These are phyloP conservation scores for Solanum hybrid DNA, from an alignment of 305 asterid species.

Conservation along the genomic window DNA sequence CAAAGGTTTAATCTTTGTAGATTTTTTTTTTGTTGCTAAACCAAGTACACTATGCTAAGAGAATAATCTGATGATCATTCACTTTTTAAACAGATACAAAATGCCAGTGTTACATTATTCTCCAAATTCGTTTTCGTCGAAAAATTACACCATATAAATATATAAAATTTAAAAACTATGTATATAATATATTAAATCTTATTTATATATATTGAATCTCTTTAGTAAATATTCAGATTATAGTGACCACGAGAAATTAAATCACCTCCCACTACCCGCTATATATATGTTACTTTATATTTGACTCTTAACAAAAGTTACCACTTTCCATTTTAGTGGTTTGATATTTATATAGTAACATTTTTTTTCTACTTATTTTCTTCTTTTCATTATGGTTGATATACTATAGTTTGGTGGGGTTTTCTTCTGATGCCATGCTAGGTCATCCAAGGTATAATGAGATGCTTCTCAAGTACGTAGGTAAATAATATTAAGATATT, in stretches of 20 bases:
- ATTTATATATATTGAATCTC: neutral
- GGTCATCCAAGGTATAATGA: neutral
- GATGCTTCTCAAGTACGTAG: neutral
- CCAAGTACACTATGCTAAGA: neutral
- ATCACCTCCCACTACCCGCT: neutral
- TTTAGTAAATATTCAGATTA: neutral
- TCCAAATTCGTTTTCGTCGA: neutral
- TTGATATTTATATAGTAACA: neutral
- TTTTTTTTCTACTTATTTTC: neutral
- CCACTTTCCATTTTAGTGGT: slow-evolving; percentile 12
- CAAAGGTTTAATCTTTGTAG: neutral
- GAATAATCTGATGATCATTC: neutral
- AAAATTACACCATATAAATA: neutral
- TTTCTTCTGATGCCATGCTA: neutral
- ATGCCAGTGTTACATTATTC: neutral
- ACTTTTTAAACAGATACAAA: slow-evolving; percentile 1
- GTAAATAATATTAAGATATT: neutral
- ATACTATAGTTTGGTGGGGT: neutral
- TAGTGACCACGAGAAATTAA: neutral
- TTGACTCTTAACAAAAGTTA: slow-evolving; percentile 32
- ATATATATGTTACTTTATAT: neutral
- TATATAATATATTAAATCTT: too few relatives aligned
- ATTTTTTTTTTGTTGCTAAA: neutral
- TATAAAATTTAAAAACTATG: too few relatives aligned
- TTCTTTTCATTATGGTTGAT: neutral